These are phyloP conservation scores for Erodium maritimum DNA, from an alignment of 345 rosid genomes.

Conservation along the genomic window DNA sequence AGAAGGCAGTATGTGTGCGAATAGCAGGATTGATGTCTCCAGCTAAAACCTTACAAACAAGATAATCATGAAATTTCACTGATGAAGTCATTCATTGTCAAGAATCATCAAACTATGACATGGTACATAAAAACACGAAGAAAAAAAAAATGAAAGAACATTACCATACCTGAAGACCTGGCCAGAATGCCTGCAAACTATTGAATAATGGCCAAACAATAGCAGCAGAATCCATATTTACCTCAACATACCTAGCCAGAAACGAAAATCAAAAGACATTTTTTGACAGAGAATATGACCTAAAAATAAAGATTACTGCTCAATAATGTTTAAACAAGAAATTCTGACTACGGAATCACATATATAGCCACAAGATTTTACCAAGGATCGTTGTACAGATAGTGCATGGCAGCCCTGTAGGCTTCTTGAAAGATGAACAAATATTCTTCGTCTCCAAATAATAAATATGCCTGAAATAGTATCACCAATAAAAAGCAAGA, in stretches of 20 bases:
- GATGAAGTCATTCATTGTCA: background rate
- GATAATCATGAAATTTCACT: background rate
- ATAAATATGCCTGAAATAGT: constrained; percentile 76
- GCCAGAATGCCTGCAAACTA: constrained; percentile 99
- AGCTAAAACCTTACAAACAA: constrained; percentile 68
- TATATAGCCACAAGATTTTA: constrained; percentile 30
- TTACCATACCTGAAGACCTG: constrained; percentile 82
- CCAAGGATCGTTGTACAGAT: constrained; percentile 95
- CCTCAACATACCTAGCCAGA: constrained; percentile 81
- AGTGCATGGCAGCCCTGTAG: constrained; percentile 76
- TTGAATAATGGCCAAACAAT: constrained; percentile 93
- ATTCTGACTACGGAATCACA: constrained; percentile 15
- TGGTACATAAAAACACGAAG: constrained; percentile 6
- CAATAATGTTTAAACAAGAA: constrained; percentile 4
- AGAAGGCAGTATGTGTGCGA: constrained; percentile 94
- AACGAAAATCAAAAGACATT: constrained; percentile 4
- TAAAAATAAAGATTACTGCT: background rate
- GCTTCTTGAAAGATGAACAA: constrained; percentile 91
- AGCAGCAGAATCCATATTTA: constrained; percentile 97
- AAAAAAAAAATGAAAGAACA: background rate
- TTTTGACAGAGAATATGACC: background rate
- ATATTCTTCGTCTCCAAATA: constrained; percentile 94
- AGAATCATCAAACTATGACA: background rate
- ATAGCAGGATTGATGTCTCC: constrained; percentile 95
- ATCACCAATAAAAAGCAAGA: background rate